Base-by-base conservation (phyloP, 805 yeast genomes). In the Middelhovenomyces tepae region DNA sequence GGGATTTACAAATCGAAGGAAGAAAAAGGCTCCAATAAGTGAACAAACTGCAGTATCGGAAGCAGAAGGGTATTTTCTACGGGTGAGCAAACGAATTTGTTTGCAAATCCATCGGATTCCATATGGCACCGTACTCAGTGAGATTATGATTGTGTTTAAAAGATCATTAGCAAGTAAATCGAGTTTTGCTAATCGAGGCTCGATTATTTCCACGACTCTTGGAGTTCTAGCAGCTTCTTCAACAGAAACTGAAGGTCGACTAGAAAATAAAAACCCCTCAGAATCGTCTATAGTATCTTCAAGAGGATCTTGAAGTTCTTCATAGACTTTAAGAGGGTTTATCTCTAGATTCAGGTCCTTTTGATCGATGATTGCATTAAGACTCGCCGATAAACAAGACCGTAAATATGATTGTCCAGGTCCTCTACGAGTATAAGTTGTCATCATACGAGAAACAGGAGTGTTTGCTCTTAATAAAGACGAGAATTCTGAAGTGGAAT, bases 1-100 rank as follows among this genome's bases (percentile, higher is more conserved):
- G 8, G 97, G 96, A 51, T 93, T 81, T 39, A 80, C 67, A 41
- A 79, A 74, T 36, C 94, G 61, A 44, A 89, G 62, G 48, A 89
- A 87, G 35, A 89, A 63, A 51, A 82, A 89, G 0, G 94, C 86
- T 0, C 95, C 94, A 17, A 85, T 78, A 69, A 60, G 44, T 1
- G 61, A 50, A 24, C 54, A 49, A 20, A 55, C 51, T 4, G 56
- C 54, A 1, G 54, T 36, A 31, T 44, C 48, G 7, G 54, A 36
- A 24, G 78, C 79, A 24, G 71, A 75, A 1, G 81, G 82, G 45
- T 79, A 79, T 43, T 73, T 73, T n/a, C 58, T 56, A 18, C 67
- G 59, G 3, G 34, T 83, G 75, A 35, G 77, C 62, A 24, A 59
- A 51, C 56, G 68, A 65, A 39, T 85, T 75, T 28, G 78, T 69